Base-by-base conservation (phyloP, 1,284 basidiomycete species). In the Cryptococcus sp. region DNA sequence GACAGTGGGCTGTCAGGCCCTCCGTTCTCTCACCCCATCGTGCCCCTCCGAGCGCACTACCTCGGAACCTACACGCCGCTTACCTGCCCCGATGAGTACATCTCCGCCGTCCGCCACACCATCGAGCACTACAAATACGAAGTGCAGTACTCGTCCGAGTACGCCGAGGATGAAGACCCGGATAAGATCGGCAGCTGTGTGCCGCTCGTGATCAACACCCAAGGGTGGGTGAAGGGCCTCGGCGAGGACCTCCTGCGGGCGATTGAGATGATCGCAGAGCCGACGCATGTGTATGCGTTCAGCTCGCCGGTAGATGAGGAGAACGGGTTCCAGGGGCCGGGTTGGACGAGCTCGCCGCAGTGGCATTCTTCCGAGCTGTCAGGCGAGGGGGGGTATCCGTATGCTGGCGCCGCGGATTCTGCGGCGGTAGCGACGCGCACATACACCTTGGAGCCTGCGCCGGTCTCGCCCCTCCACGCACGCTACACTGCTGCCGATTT, bases 141-240 rank as follows among this genome's bases (percentile, higher is more conserved):
- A 51, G 66, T 92, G 2, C 86, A 87, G 57, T 80, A 82, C 60
- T 80, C 82, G 16, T 60, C 21, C n/a, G 7, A 24, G 15, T 43
- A 23, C 39, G 44, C 50, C 20, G 18, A 11, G n/a, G 16, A 36
- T 37, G 20, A 3, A 16, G 13, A 28, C n/a, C 9, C 59, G 23
- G 50, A 60, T 2, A 74, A 81, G 42, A 80, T 85, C 47, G 61
- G 67, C 1, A 83, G 85, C 53, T 57, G 72, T n/a, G 81, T 90
- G 4, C 95, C 95, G 0, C 83, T 98, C 5, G 82, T 98, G 9
- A 84, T 98, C 54, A 98, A 98, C 73, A 97, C 91, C 0, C 94
- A 95, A 84, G 95, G 95, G 2, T 98, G 95, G 95, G 84, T 85
- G 15, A 97, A 95, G 73, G 95, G 95, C 2, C 83, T 97, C 1